These are phyloP conservation scores for Pecoramyces ruminantium DNA, from an alignment of 192 early-diverging fungal species.

Conservation along the genomic window DNA sequence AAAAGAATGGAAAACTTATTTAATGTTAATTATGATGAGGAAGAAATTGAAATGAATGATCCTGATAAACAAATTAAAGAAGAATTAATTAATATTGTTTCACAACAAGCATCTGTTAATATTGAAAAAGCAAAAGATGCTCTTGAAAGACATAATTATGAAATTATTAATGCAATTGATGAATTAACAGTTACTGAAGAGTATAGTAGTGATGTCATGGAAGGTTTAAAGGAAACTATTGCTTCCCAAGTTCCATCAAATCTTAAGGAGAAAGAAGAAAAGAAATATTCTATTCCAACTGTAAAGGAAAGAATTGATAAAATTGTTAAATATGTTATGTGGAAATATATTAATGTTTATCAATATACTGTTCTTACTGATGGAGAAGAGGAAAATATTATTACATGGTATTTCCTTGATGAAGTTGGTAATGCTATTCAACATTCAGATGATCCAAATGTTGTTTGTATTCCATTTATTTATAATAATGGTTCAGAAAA, in stretches of 20 bases:
- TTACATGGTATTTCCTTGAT: conserved; percentile 34
- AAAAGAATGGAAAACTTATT: conserved; percentile 47
- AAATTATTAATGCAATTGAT: conserved; percentile 46
- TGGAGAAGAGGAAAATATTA: conserved; percentile 22
- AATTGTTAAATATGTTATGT: conserved; percentile 19
- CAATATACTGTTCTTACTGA: conserved; percentile 24
- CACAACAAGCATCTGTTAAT: conserved; percentile 33
- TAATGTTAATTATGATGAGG: conserved; percentile 23
- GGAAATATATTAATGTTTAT: conserved; percentile 30
- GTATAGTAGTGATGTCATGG: background rate
- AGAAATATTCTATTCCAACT: background rate
- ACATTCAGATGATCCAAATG: conserved; percentile 40
- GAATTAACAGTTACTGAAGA: conserved; percentile 4
- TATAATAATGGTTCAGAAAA: conserved; percentile 28
- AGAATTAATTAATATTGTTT: conserved; percentile 30
- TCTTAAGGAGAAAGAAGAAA: conserved; percentile 16
- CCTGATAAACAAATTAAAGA: conserved; percentile 17
- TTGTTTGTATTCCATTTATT: conserved; percentile 42
- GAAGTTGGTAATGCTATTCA: conserved; percentile 45
- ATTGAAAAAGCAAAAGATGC: conserved; percentile 32
- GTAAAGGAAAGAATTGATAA: conserved; percentile 13
- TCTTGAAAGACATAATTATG: conserved; percentile 25
- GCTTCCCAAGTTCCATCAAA: conserved; percentile 13
- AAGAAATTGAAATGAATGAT: conserved; percentile 6
- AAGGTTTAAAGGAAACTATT: conserved; percentile 10